Conservation (phyloP, 2,329 filamentous ascomycete genomes). For the Didymella keratinophila region DNA sequence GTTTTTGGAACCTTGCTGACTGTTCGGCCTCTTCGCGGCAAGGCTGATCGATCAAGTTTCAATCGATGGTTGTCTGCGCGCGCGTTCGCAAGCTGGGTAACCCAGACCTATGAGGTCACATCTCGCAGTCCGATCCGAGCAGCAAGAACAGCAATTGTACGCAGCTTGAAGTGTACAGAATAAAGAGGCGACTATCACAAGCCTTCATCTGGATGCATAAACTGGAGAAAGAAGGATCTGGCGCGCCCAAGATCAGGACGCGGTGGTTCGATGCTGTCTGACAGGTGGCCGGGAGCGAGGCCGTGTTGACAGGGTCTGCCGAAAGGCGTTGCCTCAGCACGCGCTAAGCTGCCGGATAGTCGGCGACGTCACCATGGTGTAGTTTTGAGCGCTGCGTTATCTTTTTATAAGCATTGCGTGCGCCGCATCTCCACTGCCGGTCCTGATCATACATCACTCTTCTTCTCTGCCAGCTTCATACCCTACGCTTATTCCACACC, state of each 20-base stretch:
- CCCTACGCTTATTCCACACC: not conserved
- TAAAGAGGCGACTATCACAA: conserved; percentile 12
- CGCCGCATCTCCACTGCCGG: conserved; percentile 22
- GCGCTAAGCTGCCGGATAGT: conserved; percentile 31
- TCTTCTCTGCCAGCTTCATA: not conserved
- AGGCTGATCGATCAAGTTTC: conserved; percentile 10
- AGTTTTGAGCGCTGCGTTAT: conserved; percentile 35
- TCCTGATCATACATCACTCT: conserved; percentile 9
- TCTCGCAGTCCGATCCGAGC: not conserved
- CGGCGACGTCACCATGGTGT: conserved; percentile 51
- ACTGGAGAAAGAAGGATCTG: conserved; percentile 11
- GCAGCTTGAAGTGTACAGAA: not conserved
- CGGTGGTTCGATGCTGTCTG: conserved; percentile 29
- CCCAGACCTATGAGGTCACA: conserved; percentile 12
- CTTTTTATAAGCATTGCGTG: conserved; percentile 38
- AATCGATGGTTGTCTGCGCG: conserved; percentile 6
- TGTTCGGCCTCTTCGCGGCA: conserved; percentile 25
- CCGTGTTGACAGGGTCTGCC: conserved; percentile 35
- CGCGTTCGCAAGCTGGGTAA: conserved; percentile 2
- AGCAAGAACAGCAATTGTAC: not conserved
- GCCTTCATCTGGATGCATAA: not conserved
- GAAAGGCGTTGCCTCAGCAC: conserved; percentile 36
- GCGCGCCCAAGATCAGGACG: conserved; percentile 25
- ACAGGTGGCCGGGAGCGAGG: conserved; percentile 13
- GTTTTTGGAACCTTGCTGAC: conserved; percentile 26